These are phyloP conservation scores for Kwoniella mangroviensis DNA, from an alignment of 768 basidiomycete species.

Conservation along the genomic window DNA sequence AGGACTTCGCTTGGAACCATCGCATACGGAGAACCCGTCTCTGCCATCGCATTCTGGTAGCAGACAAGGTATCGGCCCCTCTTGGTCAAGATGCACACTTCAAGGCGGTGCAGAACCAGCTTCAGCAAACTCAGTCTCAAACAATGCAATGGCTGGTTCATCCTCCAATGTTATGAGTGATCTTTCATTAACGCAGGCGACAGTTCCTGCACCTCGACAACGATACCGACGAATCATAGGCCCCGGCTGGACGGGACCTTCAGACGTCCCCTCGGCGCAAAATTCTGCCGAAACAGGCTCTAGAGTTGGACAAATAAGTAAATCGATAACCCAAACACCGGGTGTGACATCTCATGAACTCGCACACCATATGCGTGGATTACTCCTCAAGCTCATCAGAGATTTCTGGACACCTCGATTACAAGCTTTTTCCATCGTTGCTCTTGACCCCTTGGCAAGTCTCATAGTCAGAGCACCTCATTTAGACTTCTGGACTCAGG, in stretches of 20 bases:
- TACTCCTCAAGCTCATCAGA: conserved; percentile 23
- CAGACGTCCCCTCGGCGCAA: neutral
- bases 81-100: neutral
- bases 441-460: conserved; percentile 41
- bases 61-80: neutral
- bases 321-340: neutral
- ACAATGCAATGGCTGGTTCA: neutral
- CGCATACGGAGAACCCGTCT: too few relatives aligned
- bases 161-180: neutral
- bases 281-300: neutral
- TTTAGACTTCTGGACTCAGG: conserved; percentile 40
- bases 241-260: neutral
- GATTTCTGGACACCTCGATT: conserved; percentile 35
- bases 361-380: conserved; percentile 29
- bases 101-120: neutral
- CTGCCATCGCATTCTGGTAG: too few relatives aligned
- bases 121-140: too few relatives aligned
- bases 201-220: conserved; percentile 1
- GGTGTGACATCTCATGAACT: conserved; percentile 17
- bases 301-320: neutral
- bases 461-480: conserved; percentile 36
- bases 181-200: neutral
- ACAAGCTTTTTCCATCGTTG: conserved; percentile 43
- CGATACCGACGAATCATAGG: neutral
- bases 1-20: too few relatives aligned